Base-by-base conservation (phyloP, 768 basidiomycete genomes). In the Tricholoma hemisulphureum region DNA sequence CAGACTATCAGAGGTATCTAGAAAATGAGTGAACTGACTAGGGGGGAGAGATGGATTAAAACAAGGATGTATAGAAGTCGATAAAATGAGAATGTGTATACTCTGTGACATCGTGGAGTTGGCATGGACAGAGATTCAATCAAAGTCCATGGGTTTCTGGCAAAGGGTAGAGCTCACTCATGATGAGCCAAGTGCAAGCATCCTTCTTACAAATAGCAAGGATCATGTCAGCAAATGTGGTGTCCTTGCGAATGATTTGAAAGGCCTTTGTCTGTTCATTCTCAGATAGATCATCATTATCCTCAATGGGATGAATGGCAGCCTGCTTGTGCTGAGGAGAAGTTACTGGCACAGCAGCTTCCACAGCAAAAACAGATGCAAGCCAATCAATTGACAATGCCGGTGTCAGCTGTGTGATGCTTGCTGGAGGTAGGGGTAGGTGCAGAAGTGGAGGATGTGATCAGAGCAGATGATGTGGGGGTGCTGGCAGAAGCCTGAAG, bases 241-340 rank as follows among this genome's bases (percentile, higher is more conserved):
- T 58, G 53, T 68, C 63, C 23, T 53, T 20, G 29, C 57, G 53
- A 34, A 68, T 60, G 28, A 68, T 51, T 31, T 53, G 55, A 54
- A 61, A 57, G 2, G 52, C 56, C 10, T 58, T 2, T 8, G 59
- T 46, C 46, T 63, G 52, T 43, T 68, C 61, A 55, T 66, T 23
- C 0, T 66, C 60, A 9, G 63, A 63, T 13, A 65, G 63, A 9
- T 66, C 59, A 32, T 34, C 61, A 57, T 66, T 60, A 28, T 63
- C 65, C 24, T 65, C 61, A 26, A 65, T 53, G 8, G 41, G 20
- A 39, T 62, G 50, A 26, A 67, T 62, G 13, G 61, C 64, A 29
- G 59, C 35, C 2, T 32, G 34, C 8, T 60, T 54, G 23, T 55
- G 37, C 2, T 13, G 35, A 23, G 64, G 63, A 20, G 64, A 56